Base-by-base conservation (phyloP, 257 asterid species). In the Solanum appendiculatum region DNA sequence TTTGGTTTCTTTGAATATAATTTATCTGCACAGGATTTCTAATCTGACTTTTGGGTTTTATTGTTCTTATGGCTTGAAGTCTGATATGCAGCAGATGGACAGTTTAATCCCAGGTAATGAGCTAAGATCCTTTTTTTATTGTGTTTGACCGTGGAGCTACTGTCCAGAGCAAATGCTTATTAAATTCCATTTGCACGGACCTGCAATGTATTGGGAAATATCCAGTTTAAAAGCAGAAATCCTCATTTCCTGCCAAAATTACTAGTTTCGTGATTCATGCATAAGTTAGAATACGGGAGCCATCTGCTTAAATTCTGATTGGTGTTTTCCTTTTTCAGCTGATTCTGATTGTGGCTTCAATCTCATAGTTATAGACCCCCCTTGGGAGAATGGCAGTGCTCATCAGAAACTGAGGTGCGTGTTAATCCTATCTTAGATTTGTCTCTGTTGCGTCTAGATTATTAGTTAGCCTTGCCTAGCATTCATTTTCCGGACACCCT, bases 371-470 rank as follows among this genome's bases (percentile, higher is more conserved):
- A 91, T 95, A 44, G 99, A 97, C 87, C 99, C 98, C 77, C 99
- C 99, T 37, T 97, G 99, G 99, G 99, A 97, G 90, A 97, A 97
- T 87, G 88, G 98, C 92, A 95, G 98, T 80, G 99, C 98, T 34
- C 96, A 82, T 86, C 99, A 95, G 94, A 95, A 97, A 93, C 90
- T 81, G 83, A 97, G 93, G 99, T 94, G 92, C 36, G 93, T 37
- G 85, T 80, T 80, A 27, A 9, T 80, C 68, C 85, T 46, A 46
- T 58, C 68, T 7, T 2, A 5, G 42, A 80, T 48, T 80, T 80
- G 68, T 29, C 29, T 80, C 85, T 80, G 42, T 80, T 80, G 63
- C n/a, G 15, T 78, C 63, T 25, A 27, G 25, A 44, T 44, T 78
- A 44, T 78, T 44, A 42, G 6, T 40, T 80, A 16, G 25, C 9